Evolutionary conservation across 306 rosid species (phyloP).

Genomic region (Geum urbanum): DNA sequence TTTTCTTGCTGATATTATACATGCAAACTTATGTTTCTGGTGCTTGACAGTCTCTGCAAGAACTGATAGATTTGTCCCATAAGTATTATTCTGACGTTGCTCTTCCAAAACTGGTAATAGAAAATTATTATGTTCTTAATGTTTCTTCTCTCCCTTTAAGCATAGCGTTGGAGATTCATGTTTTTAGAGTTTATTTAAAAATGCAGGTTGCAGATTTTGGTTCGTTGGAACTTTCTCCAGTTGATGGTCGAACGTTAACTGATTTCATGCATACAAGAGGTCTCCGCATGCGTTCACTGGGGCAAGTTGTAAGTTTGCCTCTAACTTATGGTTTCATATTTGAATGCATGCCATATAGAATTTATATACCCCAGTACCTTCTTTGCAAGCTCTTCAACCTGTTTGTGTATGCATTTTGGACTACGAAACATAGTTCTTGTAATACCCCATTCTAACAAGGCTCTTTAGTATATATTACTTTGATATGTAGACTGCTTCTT

Average conservation of each 20-base stretch:
- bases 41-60: constrained; percentile 75
- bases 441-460: not conserved
- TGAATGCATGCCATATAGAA: constrained; percentile 5
- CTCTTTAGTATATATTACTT: not conserved
- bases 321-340: constrained; percentile 1
- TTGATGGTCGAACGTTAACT: constrained; percentile 96
- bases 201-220: constrained; percentile 98
- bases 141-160: constrained; percentile 18
- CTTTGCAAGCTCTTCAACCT: constrained; percentile 14
- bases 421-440: not conserved
- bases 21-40: constrained; percentile 31
- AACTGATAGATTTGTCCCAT: constrained; percentile 63
- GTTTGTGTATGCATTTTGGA: constrained; percentile 12
- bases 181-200: constrained; percentile 29
- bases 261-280: constrained; percentile 99
- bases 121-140: constrained; percentile 31
- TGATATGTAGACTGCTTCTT: constrained; percentile 13
- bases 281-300: constrained; percentile 86
- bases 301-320: constrained; percentile 80
- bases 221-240: constrained; percentile 95
- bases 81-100: constrained; percentile 92
- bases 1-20: constrained; percentile 16
- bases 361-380: constrained; percentile 10
- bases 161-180: constrained; percentile 28
- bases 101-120: constrained; percentile 93